Percentiles rank a stretch among this genome's conserved stretches.
Conservation (phyloP, 2,329 filamentous ascomycete species). For the Fusarium beomiforme region DNA sequence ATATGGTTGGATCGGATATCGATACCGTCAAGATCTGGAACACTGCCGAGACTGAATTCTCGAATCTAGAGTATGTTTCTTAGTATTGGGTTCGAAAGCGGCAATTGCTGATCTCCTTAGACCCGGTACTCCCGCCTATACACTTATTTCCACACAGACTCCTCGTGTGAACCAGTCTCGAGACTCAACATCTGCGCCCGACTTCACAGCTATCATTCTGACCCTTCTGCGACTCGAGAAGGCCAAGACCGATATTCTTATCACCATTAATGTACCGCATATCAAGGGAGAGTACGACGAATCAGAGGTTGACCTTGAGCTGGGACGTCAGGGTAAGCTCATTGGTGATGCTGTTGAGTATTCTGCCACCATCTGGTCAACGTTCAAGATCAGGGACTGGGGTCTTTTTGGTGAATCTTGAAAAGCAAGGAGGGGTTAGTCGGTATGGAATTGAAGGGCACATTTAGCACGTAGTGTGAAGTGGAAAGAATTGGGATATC, state of each 20-base stretch:
- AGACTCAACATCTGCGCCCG: constrained; percentile 55
- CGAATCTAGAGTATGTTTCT: constrained; percentile 61
- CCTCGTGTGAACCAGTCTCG: constrained; percentile 49
- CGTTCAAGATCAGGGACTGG: constrained; percentile 84
- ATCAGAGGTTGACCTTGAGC: constrained; percentile 74
- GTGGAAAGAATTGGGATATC: constrained; percentile 6
- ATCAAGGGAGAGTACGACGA: constrained; percentile 78
- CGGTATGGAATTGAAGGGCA: neutral
- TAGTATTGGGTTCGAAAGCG: no score
- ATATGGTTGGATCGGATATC: constrained; percentile 72
- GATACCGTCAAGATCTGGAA: constrained; percentile 74
- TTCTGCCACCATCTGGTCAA: constrained; percentile 73
- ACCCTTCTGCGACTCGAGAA: constrained; percentile 80
- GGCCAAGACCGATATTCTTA: constrained; percentile 81
- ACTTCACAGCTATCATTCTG: constrained; percentile 80
- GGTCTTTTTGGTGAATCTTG: constrained; percentile 67
- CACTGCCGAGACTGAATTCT: constrained; percentile 69
- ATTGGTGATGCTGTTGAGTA: constrained; percentile 76
- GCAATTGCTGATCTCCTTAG: constrained; percentile 37
- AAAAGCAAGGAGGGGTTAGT: neutral
- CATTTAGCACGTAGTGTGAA: neutral
- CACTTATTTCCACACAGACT: constrained; percentile 74
- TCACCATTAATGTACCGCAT: constrained; percentile 90
- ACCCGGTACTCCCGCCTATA: constrained; percentile 68
- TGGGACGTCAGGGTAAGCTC: constrained; percentile 72